Percentiles rank a stretch among this genome's conserved stretches.
These are phyloP conservation scores for Thalassiosira livingstoniorum DNA, from an alignment of 352 stramenopile species.

Conservation along the genomic window DNA sequence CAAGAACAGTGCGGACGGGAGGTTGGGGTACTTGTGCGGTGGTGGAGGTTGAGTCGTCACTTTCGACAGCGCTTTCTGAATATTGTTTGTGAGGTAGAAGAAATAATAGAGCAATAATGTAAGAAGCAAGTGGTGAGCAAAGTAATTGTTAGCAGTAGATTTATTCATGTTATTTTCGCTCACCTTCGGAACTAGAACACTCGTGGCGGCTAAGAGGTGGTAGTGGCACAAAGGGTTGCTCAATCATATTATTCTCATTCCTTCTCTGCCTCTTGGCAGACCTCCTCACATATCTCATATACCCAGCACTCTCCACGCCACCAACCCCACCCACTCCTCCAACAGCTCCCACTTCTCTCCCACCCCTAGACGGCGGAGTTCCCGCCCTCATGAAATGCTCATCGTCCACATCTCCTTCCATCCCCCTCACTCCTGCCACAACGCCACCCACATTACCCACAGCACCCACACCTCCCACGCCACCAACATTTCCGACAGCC, in stretches of 20 bases:
- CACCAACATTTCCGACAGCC: no score
- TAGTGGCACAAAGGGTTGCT: constrained; percentile 64
- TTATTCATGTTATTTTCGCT: no score
- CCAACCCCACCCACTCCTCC: constrained; percentile 52
- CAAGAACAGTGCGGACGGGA: background rate
- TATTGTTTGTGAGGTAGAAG: no score
- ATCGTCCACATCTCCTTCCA: constrained; percentile 40
- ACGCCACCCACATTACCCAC: no score
- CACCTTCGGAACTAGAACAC: constrained; percentile 49
- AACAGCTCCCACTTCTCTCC: constrained; percentile 12
- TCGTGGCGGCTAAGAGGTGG: constrained; percentile 54
- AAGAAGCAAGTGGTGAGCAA: no score
- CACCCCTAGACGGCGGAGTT: background rate
- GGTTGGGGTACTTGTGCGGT: constrained; percentile 31
- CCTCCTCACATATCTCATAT: constrained; percentile 59
- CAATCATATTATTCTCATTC: constrained; percentile 54
- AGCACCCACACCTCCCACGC: no score
- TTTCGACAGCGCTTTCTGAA: constrained; percentile 72
- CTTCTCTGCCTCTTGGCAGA: constrained; percentile 53
- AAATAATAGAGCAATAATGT: no score
- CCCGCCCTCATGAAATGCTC: constrained; percentile 45
- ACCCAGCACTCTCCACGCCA: background rate
- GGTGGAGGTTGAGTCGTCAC: constrained; percentile 53
- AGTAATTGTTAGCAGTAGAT: no score
- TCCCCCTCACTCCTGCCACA: no score